These are phyloP conservation scores for Neurospora sublineolata DNA, from an alignment of 495 filamentous ascomycete species.

Conservation along the genomic window DNA sequence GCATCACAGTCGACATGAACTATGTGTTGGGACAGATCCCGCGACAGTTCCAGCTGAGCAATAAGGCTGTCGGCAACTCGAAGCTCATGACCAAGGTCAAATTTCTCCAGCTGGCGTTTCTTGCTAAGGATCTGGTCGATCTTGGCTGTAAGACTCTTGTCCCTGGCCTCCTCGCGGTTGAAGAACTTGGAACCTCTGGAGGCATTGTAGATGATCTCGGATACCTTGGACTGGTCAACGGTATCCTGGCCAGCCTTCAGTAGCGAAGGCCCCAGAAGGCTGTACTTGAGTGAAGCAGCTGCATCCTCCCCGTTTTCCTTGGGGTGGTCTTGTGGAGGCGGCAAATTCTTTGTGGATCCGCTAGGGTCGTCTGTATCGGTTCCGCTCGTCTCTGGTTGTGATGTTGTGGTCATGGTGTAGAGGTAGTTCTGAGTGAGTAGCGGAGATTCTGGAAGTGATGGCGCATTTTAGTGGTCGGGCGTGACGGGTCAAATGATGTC, in stretches of 20 bases:
- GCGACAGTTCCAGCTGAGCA: conserved; percentile 59
- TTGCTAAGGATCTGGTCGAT: conserved; percentile 68
- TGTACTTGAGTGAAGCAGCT: conserved; percentile 41
- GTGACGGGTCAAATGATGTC: neutral
- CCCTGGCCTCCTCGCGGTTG: conserved; percentile 75
- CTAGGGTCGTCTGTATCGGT: neutral
- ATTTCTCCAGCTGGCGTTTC: conserved; percentile 64
- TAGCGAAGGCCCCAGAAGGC: conserved; percentile 80
- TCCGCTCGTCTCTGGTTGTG: neutral
- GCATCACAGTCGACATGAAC: conserved; percentile 97
- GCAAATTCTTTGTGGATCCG: neutral
- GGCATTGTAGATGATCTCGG: conserved; percentile 92
- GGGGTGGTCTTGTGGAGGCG: neutral
- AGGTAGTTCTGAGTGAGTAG: neutral
- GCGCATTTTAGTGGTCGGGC: neutral
- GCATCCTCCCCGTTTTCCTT: neutral
- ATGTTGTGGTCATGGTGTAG: neutral
- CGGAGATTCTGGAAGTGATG: neutral
- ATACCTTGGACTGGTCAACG: conserved; percentile 93
- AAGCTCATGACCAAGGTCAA: conserved; percentile 61
- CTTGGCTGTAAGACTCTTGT: conserved; percentile 74
- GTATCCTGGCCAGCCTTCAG: conserved; percentile 89
- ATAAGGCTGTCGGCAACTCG: conserved; percentile 74
- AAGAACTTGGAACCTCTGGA: conserved; percentile 97
- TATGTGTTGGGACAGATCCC: conserved; percentile 74